A percentile compares a stretch with the other conserved stretches of the same genome.
Conservation (phyloP, 1,139 yeast species). For the Suhomyces maxii region DNA sequence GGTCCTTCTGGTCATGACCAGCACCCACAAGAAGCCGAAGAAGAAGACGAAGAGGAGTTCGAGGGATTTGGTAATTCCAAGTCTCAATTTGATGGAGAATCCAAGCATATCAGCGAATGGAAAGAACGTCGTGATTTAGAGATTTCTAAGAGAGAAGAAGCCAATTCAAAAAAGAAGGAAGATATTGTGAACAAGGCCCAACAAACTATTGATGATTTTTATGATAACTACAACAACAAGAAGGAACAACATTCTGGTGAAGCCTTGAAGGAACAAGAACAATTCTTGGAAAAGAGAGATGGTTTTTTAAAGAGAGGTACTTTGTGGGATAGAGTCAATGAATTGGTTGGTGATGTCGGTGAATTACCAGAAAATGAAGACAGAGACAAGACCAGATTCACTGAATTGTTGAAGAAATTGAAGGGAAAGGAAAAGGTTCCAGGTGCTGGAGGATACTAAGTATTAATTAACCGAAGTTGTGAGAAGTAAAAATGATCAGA, state of each 20-base stretch:
- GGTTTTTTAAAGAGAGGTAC: slow-evolving; percentile 73
- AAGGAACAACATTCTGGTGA: slow-evolving; percentile 70
- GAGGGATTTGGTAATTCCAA: slow-evolving; percentile 26
- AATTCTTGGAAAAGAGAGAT: slow-evolving; percentile 75
- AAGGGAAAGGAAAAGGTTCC: slow-evolving; percentile 32
- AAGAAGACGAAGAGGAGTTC: slow-evolving; percentile 28
- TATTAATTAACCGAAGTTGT: not conserved
- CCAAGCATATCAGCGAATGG: slow-evolving; percentile 74
- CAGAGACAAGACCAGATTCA: slow-evolving; percentile 28
- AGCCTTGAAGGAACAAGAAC: slow-evolving; percentile 67
- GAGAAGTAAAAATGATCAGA: not conserved
- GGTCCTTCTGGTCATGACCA: slow-evolving; percentile 11
- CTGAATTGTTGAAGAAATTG: slow-evolving; percentile 27
- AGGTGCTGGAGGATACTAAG: slow-evolving; percentile 30
- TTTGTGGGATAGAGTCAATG: slow-evolving; percentile 83
- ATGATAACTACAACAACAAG: slow-evolving; percentile 87
- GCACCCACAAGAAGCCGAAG: slow-evolving; percentile 18
- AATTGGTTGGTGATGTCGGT: slow-evolving; percentile 46
- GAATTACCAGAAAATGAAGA: slow-evolving; percentile 24
- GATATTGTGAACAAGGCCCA: slow-evolving; percentile 79
- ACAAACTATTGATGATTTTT: slow-evolving; percentile 87
- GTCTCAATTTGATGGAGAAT: slow-evolving; percentile 39
- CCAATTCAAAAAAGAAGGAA: slow-evolving; percentile 62
- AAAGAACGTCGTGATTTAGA: slow-evolving; percentile 79
- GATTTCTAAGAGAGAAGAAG: slow-evolving; percentile 77